Evolutionary conservation across 768 basidiomycete species (phyloP).

Genomic region (Leccinum subgranulosum): DNA sequence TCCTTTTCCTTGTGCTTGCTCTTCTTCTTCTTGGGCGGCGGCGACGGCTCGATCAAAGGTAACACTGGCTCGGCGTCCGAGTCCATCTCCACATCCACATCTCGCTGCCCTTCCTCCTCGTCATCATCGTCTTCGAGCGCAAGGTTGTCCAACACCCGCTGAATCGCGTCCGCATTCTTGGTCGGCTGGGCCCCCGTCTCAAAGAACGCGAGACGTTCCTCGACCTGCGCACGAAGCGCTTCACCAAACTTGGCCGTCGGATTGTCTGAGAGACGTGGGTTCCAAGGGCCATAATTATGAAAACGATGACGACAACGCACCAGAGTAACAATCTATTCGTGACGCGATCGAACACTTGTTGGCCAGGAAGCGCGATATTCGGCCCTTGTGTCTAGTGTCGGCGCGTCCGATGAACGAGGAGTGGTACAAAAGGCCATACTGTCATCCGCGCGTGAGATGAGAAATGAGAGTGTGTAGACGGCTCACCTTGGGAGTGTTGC

Average conservation of each 20-base stretch:
- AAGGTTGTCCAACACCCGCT: slow-evolving; percentile 80
- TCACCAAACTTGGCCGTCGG: slow-evolving; percentile 95
- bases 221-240: slow-evolving; percentile 89
- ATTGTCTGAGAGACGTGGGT: slow-evolving; percentile 44
- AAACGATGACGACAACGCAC: slow-evolving; percentile 37
- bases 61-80: slow-evolving; percentile 41
- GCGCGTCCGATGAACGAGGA: slow-evolving; percentile 96
- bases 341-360: slow-evolving; percentile 99
- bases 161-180: slow-evolving; percentile 91
- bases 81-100: slow-evolving; percentile 43
- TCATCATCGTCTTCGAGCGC: slow-evolving; percentile 65
- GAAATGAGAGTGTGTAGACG: background rate
- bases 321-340: slow-evolving; percentile 92
- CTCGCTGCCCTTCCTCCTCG: slow-evolving; percentile 38
- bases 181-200: slow-evolving; percentile 85
- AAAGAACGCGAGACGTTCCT: slow-evolving; percentile 93
- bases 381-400: slow-evolving; percentile 91
- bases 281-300: background rate
- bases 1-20: slow-evolving; percentile 33
- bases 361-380: slow-evolving; percentile 97
- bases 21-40: slow-evolving; percentile 64
- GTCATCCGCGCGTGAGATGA: slow-evolving; percentile 5
- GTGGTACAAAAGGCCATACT: slow-evolving; percentile 98
- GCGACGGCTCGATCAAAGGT: slow-evolving; percentile 55
- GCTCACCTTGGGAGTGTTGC: slow-evolving; percentile 90